Percentiles rank a stretch among this genome's conserved stretches.
These are phyloP conservation scores for Annona cherimola DNA, from an alignment of 164 flowering plant genomes.

Conservation along the genomic window DNA sequence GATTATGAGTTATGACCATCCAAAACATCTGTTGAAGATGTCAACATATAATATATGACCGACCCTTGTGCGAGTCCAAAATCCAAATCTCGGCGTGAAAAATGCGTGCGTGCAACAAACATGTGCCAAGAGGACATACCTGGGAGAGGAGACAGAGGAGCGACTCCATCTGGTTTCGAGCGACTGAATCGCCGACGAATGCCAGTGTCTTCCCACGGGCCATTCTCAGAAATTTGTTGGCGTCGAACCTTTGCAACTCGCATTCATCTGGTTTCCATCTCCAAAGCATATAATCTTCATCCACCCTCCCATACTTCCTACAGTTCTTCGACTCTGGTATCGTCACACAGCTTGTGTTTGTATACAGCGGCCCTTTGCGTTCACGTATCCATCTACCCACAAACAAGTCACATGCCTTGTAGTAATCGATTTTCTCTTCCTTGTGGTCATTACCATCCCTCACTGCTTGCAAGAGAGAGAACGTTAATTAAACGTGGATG, in stretches of 20 bases:
- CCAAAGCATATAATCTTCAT: slow-evolving; percentile 31
- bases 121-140: slow-evolving; percentile 7
- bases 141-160: slow-evolving; percentile 40
- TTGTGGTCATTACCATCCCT: not conserved
- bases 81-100: no score
- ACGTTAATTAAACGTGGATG: not conserved
- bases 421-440: not conserved
- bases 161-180: slow-evolving; percentile 45
- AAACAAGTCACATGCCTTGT: slow-evolving; percentile 33
- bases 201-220: slow-evolving; percentile 33
- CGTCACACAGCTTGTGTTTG: slow-evolving; percentile 30
- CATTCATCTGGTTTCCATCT: slow-evolving; percentile 46
- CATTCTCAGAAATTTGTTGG: slow-evolving; percentile 18
- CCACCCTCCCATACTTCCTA: slow-evolving; percentile 31
- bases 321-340: slow-evolving; percentile 32
- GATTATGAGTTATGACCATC: no score
- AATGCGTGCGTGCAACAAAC: not conserved
- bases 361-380: slow-evolving; percentile 17
- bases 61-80: no score
- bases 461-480: not conserved
- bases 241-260: slow-evolving; percentile 30
- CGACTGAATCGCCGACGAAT: slow-evolving; percentile 40
- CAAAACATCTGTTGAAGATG: no score
- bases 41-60: no score
- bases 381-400: slow-evolving; percentile 36